Base-by-base conservation (phyloP, 768 basidiomycete genomes). In the Crassisporium funariophilum region DNA sequence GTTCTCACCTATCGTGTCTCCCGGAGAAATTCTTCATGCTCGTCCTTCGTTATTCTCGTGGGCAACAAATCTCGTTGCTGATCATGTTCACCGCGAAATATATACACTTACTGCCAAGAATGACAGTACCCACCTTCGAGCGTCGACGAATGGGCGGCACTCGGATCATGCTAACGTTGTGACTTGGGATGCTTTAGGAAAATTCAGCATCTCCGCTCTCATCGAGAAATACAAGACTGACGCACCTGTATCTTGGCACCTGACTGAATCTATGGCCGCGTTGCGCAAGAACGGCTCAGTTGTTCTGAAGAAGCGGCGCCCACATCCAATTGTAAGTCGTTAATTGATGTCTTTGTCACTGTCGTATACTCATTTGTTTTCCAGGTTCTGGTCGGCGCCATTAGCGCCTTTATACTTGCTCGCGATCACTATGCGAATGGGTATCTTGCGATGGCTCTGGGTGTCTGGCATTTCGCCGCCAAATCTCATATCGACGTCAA, bases 401-500 rank as follows among this genome's bases (percentile, higher is more conserved):
- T 63, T 7, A 54, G 50, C 45, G 43, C 57, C n/a, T 56, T 62
- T 19, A 40, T 53, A 1, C 19, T 62, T 6, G 34, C 52, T 0
- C 40, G 53, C 10, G 58, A 63, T 20, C 54, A 44, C 4, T 60
- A 53, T 41, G 62, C 60, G 8, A 58, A 49, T 35, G 44, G 49
- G 19, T 55, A 61, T 31, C 50, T 63, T 1, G 53, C 59, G 8
- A 35, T 63, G 31, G 53, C 41, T 0, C 41, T 61, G 0, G 57
- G 55, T 8, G 35, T 59, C 15, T 61, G 55, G 57, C 55, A 52
- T 15, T 57, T 61, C 38, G 53, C 53, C 0, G 50, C 42, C 15
- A 52, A 58, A 25, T 44, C 60, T 10, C 61, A 62, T 35, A 40
- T 62, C 12, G 57, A 60, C 29, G 34, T 52, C 42, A 63, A 63